A percentile compares a stretch with the other conserved stretches of the same genome.
Conservation (phyloP, 352 stramenopile genomes). For the Elongisporangium undulatum region DNA sequence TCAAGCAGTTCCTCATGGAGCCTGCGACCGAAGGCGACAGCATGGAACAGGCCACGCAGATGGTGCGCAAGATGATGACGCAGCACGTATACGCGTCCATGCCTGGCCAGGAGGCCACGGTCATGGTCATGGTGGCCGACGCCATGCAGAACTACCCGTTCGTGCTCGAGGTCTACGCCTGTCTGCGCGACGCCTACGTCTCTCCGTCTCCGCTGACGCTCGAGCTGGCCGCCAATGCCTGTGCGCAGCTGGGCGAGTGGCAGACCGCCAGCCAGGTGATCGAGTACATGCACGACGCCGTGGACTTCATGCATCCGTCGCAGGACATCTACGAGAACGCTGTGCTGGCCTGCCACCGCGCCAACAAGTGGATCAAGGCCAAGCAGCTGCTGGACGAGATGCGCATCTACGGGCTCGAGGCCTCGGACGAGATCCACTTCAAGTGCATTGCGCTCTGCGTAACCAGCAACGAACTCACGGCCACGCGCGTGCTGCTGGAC, state of each 20-base stretch:
- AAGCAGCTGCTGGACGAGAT: slow-evolving; percentile 72
- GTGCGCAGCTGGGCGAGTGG: slow-evolving; percentile 49
- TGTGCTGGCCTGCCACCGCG: slow-evolving; percentile 43
- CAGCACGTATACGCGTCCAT: slow-evolving; percentile 60
- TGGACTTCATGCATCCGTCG: slow-evolving; percentile 69
- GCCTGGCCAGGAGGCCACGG: slow-evolving; percentile 64
- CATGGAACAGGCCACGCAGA: slow-evolving; percentile 27
- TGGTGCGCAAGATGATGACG: slow-evolving; percentile 47
- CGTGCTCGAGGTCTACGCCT: slow-evolving; percentile 55
- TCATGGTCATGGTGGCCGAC: slow-evolving; percentile 77
- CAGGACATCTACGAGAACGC: slow-evolving; percentile 69
- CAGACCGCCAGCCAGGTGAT: slow-evolving; percentile 52
- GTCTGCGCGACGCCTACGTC: slow-evolving; percentile 46
- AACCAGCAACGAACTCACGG: slow-evolving; percentile 42
- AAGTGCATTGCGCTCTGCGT: slow-evolving; percentile 50
- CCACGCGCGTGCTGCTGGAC: slow-evolving; percentile 35
- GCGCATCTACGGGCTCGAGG: slow-evolving; percentile 41
- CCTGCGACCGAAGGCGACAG: slow-evolving; percentile 26
- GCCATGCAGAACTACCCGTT: slow-evolving; percentile 49
- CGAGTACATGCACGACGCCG: slow-evolving; percentile 60
- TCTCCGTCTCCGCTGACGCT: slow-evolving; percentile 64
- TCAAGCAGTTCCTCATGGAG: slow-evolving; percentile 58
- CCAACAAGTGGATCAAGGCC: slow-evolving; percentile 60
- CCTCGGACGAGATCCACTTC: slow-evolving; percentile 44
- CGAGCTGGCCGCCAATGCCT: slow-evolving; percentile 56